These are phyloP conservation scores for Acanthamoeba castellanii DNA, from an alignment of 208 protist species.

Conservation along the genomic window DNA sequence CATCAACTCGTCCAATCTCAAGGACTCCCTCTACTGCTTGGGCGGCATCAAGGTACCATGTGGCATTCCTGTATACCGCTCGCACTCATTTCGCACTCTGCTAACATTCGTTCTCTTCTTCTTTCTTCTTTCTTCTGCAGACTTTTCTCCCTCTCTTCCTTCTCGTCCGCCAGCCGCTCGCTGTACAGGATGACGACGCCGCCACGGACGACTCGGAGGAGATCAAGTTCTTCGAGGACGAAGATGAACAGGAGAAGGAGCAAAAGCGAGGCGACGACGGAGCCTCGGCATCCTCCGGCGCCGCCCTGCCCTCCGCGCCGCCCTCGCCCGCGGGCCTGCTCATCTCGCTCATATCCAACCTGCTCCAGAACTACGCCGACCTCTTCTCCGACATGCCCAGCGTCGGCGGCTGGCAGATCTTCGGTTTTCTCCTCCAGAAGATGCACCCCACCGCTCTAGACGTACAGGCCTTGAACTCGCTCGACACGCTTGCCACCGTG, in stretches of 20 bases:
- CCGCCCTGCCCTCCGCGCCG: neutral
- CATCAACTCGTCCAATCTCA: constrained; percentile 65
- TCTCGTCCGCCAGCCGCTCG: constrained; percentile 34
- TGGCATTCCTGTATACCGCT: neutral
- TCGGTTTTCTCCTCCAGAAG: constrained; percentile 62
- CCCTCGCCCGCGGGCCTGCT: constrained; percentile 45
- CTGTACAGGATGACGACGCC: neutral
- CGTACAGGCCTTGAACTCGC: constrained; percentile 26
- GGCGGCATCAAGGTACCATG: constrained; percentile 51
- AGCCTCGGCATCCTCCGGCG: neutral
- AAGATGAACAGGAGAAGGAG: neutral
- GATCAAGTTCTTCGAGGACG: constrained; percentile 67
- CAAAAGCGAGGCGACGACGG: neutral
- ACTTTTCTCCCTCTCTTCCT: constrained; percentile 52
- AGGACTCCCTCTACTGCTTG: constrained; percentile 68
- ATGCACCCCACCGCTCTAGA: constrained; percentile 35
- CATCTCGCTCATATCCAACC: constrained; percentile 64
- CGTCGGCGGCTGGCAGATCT: constrained; percentile 58
- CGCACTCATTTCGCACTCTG: neutral
- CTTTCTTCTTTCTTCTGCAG: neutral
- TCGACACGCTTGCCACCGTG: constrained; percentile 37
- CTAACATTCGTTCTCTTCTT: too few relatives aligned
- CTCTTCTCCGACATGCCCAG: constrained; percentile 37
- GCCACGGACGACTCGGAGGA: constrained; percentile 20
- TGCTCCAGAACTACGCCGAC: constrained; percentile 51